Evolutionary conservation across 148 eudicot genomes (phyloP).

Genomic region (Spergularia bocconei): DNA sequence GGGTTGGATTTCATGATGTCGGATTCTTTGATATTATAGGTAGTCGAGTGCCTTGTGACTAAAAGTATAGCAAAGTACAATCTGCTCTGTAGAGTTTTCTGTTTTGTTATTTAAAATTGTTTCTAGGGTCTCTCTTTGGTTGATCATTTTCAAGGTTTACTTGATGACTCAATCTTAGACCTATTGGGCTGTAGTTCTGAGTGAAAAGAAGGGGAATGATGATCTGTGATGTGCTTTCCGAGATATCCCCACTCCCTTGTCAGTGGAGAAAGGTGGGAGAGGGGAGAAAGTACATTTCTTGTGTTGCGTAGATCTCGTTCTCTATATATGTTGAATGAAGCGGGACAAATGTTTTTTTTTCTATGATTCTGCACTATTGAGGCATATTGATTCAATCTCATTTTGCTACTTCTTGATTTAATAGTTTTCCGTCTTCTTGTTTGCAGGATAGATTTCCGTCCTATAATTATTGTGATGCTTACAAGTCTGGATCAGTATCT

Average conservation of each 20-base stretch:
- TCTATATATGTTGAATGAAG: not conserved
- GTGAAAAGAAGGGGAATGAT: not conserved
- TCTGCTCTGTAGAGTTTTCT: too few species aligned
- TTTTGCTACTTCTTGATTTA: not conserved
- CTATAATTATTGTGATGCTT: constrained; percentile 17
- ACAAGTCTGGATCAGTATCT: constrained; percentile 21
- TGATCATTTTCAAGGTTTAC: not conserved
- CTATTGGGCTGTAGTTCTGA: not conserved
- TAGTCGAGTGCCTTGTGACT: not conserved
- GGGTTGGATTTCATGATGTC: not conserved
- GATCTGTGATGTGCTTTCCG: not conserved
- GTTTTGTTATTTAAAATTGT: too few species aligned
- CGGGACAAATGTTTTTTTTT: not conserved
- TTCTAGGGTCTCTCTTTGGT: too few species aligned
- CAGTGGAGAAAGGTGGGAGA: too few species aligned
- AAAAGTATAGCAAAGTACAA: too few species aligned
- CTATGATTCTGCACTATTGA: not conserved
- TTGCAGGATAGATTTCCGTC: constrained; percentile 49
- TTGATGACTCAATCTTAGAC: not conserved
- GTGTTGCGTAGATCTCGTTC: not conserved
- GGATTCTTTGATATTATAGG: not conserved
- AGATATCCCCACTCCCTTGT: too few species aligned
- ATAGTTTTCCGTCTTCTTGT: constrained; percentile 23
- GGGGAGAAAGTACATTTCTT: too few species aligned
- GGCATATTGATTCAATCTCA: not conserved